Base-by-base conservation (phyloP, 768 basidiomycete species). In the Rhodosporidiobolus odoratus region DNA sequence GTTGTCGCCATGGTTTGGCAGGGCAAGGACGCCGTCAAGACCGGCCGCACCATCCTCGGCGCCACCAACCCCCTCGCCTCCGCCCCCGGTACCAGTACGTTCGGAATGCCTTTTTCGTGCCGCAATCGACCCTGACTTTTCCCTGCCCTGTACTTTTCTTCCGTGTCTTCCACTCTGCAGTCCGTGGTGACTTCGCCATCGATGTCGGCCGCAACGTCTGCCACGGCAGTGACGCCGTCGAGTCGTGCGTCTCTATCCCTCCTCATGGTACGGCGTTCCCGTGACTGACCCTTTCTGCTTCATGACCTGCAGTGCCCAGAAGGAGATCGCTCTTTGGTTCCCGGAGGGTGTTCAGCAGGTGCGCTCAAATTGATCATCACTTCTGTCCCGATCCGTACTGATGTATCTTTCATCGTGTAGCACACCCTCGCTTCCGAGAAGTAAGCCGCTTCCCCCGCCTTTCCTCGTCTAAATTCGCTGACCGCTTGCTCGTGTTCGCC, bases 301-400 rank as follows among this genome's bases (percentile, higher is more conserved):
- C 27, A 16, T 47, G 3, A 4, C 21, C 25, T 71, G 79, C 79
- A 68, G 60, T 27, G 69, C 69, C 13, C 77, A 97, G 81, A 93
- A 94, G 84, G 95, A 99, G 83, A 97, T 99, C 77, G 83, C 82
- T 52, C 87, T 99, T 77, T 94, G 92, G 92, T 94, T 93, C 90
- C 88, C 91, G 41, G 91, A 92, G 79, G 90, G 90, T 65, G 80
- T 86, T 65, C n/a, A 30, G 69, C 87, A 91, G 82, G 52, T 53
- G 52, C 52, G 52, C 27, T 53, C 15, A 16, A 13, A 23, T 25
- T n/a, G 48, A 15, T 25, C 48, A 9, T 25, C 15, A 23, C 15
- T 15, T n/a, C 48, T 50, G 10, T 50, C 27, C 15, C 12, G 13
- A 13, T 12, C 43, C 43, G 43, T 45, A 45, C 43, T 45, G 43